A percentile compares a stretch with the other conserved stretches of the same genome.
phyloP scores from a whole-genome alignment of 202 grass and related monocot genomes.

The Miscanthus sacchariflorus region DNA sequence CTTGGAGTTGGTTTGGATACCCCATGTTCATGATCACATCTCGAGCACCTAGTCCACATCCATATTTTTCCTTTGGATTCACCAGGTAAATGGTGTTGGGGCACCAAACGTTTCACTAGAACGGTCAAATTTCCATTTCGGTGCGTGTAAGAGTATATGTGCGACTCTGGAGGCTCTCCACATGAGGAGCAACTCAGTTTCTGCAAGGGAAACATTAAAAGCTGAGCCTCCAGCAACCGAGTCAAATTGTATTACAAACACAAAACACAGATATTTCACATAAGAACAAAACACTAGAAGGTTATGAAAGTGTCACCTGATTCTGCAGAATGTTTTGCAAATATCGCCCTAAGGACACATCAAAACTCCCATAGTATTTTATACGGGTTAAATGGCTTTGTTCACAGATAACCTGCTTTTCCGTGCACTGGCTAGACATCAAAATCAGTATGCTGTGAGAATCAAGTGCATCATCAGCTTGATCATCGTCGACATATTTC shows the following conservation, averaged over 20 bases:
- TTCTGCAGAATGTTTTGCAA: slow-evolving; percentile 86
- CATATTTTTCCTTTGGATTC: slow-evolving; percentile 93
- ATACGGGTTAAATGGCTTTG: slow-evolving; percentile 83
- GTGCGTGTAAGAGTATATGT: slow-evolving; percentile 88
- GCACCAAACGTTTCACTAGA: slow-evolving; percentile 58
- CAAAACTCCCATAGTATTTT: slow-evolving; percentile 95
- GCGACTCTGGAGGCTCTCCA: slow-evolving; percentile 76
- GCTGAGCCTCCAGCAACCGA: slow-evolving; percentile 22
- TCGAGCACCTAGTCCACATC: slow-evolving; percentile 98
- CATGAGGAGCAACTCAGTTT: slow-evolving; percentile 70
- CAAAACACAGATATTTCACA: slow-evolving; percentile 23
- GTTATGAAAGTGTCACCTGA: slow-evolving; percentile 62
- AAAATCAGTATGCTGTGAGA: slow-evolving; percentile 89
- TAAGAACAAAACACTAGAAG: slow-evolving; percentile 30
- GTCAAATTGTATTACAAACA: slow-evolving; percentile 33
- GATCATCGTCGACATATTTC: slow-evolving; percentile 56
- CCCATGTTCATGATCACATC: slow-evolving; percentile 76
- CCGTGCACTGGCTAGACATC: slow-evolving; percentile 81
- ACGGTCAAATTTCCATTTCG: slow-evolving; percentile 93
- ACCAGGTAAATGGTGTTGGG: slow-evolving; percentile 61
- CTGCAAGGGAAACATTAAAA: slow-evolving; percentile 54
- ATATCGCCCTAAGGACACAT: slow-evolving; percentile 91
- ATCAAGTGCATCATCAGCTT: slow-evolving; percentile 70
- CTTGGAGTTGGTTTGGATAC: slow-evolving; percentile 70
- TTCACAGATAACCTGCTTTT: slow-evolving; percentile 74